Base-by-base conservation (phyloP, 2,329 filamentous ascomycete genomes). In the Trichoderma polysporum region DNA sequence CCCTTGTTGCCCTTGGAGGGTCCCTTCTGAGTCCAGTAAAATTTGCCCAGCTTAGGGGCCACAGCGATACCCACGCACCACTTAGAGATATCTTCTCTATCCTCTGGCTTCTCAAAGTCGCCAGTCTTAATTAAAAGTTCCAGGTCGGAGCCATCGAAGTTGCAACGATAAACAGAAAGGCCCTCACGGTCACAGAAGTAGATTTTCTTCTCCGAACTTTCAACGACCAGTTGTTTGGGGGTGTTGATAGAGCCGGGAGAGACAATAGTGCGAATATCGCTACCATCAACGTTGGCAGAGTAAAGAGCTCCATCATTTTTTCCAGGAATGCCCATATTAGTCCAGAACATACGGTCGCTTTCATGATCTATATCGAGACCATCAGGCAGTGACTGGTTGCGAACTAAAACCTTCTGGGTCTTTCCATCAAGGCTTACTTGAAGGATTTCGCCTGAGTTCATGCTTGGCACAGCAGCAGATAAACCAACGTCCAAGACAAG, bases 11-110 rank as follows among this genome's bases (percentile, higher is more conserved):
- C 80, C 73, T 88, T 88, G 3, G 81, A 79, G 0, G 79, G 75
- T 0, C 87, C 86, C 70, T 89, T 88, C 60, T 88, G 86, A 0
- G 83, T 85, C 86, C 86, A 89, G 78, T 84, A 88, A 53, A 89
- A 77, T 49, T 81, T 79, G 15, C 80, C 79, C 1, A 75, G 74
- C 0, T 73, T 67, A 0, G 75, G 75, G 3, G 81, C 80, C 0
- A 89, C 77, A 0, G 82, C 74, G 45, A 89, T 79, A 1, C 87
- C 86, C 9, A 89, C 86, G 64, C 84, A 86, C 85, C 85, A 87
- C 25, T 49, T 52, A 7, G 58, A 39, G 5, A 19, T 6, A 3
- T 61, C 58, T n/a, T 29, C 15, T 15, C 33, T 29, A 19, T 76
- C 64, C 29, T 70, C 67, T 15, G 71, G 47, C 17, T 70, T 71